A percentile compares a stretch with the other conserved stretches of the same genome.
These are phyloP conservation scores for Cercospora canescens DNA, from an alignment of 2,329 filamentous ascomycete genomes.

Conservation along the genomic window DNA sequence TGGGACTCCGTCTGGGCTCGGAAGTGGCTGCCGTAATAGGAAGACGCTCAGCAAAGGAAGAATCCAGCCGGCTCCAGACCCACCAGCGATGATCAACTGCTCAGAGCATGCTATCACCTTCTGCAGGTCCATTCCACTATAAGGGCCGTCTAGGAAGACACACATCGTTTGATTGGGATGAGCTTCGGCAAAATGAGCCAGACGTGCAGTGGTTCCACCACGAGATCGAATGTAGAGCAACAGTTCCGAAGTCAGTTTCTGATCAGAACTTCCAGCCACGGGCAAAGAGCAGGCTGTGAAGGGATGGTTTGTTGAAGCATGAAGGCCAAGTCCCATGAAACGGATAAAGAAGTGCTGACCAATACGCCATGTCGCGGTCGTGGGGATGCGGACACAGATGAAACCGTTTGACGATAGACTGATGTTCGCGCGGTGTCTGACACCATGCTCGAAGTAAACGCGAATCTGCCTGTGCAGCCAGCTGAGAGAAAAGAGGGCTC, in stretches of 20 bases:
- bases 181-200: slow-evolving; percentile 38
- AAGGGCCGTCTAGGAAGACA: slow-evolving; percentile 60
- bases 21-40: slow-evolving; percentile 14
- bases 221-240: slow-evolving; percentile 56
- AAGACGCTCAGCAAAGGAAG: slow-evolving; percentile 49
- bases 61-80: slow-evolving; percentile 57
- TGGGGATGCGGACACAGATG: slow-evolving; percentile 47
- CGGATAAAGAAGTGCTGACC: slow-evolving; percentile 59
- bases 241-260: slow-evolving; percentile 40
- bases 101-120: slow-evolving; percentile 44
- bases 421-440: slow-evolving; percentile 47
- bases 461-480: slow-evolving; percentile 49
- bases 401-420: slow-evolving; percentile 42
- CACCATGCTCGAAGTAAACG: slow-evolving; percentile 52
- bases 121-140: slow-evolving; percentile 51
- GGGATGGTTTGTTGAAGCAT: slow-evolving; percentile 52
- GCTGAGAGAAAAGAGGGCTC: slow-evolving; percentile 51
- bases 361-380: slow-evolving; percentile 48
- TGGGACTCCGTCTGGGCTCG: neutral
- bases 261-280: neutral
- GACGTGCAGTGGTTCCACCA: slow-evolving; percentile 51
- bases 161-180: slow-evolving; percentile 41
- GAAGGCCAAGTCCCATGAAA: slow-evolving; percentile 48
- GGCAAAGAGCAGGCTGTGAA: slow-evolving; percentile 58
- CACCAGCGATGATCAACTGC: slow-evolving; percentile 54